A percentile compares a stretch with the other conserved stretches of the same genome.
phyloP scores from a whole-genome alignment of 2,329 filamentous ascomycete species.

The Colletotrichum brevisporum region DNA sequence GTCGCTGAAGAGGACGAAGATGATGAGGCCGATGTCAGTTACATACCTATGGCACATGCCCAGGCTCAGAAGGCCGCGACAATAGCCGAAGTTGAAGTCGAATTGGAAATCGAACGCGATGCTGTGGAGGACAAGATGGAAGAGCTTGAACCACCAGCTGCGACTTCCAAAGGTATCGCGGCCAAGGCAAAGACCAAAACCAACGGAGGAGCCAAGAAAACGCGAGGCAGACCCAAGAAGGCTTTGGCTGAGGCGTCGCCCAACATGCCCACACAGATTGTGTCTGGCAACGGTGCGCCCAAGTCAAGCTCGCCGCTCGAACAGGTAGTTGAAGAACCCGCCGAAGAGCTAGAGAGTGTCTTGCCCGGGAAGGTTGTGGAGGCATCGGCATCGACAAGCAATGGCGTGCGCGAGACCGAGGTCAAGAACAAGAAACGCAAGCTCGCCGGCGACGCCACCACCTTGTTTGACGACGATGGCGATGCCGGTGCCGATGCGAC shows the following conservation, averaged over 20 bases:
- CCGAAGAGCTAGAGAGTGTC: conserved; percentile 45
- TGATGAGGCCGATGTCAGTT: conserved; percentile 39
- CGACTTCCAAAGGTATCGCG: conserved; percentile 42
- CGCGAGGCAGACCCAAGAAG: conserved; percentile 63
- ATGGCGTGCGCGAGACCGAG: conserved; percentile 52
- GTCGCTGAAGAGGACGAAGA: conserved; percentile 54
- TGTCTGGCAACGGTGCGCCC: conserved; percentile 44
- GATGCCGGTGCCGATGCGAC: conserved; percentile 52
- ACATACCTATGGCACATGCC: conserved; percentile 33
- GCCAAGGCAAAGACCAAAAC: conserved; percentile 44
- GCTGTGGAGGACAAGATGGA: background rate
- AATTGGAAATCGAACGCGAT: background rate
- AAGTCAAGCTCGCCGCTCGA: conserved; percentile 55
- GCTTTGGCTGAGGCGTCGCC: conserved; percentile 61
- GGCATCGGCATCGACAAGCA: conserved; percentile 45
- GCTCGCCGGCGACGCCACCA: conserved; percentile 73
- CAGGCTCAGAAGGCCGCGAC: conserved; percentile 23
- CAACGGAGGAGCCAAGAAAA: conserved; percentile 48
- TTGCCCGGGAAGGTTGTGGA: conserved; percentile 48
- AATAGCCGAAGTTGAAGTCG: conserved; percentile 26
- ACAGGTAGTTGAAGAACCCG: conserved; percentile 57
- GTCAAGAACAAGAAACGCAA: conserved; percentile 81
- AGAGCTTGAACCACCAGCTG: conserved; percentile 23
- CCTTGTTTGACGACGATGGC: conserved; percentile 77
- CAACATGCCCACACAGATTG: conserved; percentile 54